Base-by-base conservation (phyloP, 2,329 filamentous ascomycete species). In the Aphanoascus verrucosus region DNA sequence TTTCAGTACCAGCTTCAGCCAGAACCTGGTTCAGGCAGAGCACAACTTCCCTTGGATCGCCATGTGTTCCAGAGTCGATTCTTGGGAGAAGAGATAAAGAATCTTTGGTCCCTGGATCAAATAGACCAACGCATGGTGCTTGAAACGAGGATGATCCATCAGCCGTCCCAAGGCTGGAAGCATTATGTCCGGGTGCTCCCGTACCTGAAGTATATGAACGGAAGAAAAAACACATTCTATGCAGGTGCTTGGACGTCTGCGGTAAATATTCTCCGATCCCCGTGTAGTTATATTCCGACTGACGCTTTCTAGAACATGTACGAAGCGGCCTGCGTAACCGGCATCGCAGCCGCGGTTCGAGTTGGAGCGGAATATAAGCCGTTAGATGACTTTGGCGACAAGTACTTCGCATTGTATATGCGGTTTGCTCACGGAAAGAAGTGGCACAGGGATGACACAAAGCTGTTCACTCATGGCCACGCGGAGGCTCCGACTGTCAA, bases 51-150 rank as follows among this genome's bases (percentile, higher is more conserved):
- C 0, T 76, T 78, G 50, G 75, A 79, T 23, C 73, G 78, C 49
- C 83, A 86, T 60, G 77, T 88, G 14, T 88, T 85, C 64, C 84
- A 88, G 59, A 81, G 78, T 0, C 82, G 82, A 54, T 82, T 80
- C 65, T 65, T 82, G 12, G 79, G 81, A 62, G 77, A 79, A 42
- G 67, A 74, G 2, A 68, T 77, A 23, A 74, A 81, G 59, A 68
- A 80, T 49, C 65, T 81, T 1, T 82, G 80, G 80, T 75, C 72
- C 3, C 75, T 77, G 56, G 71, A 78, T 55, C 72, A 78, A 48
- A 82, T 83, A 55, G 74, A 80, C 58, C 63, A 74, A 53, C 66
- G 66, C 43, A 80, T 80, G 58, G 76, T 82, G 44, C 81, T 82
- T 34, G 67, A 74, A 5, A 71, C 73, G 48, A 79, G 81, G 57